phyloP scores from a whole-genome alignment of 495 filamentous ascomycete genomes.

The Tuber calosporum region DNA sequence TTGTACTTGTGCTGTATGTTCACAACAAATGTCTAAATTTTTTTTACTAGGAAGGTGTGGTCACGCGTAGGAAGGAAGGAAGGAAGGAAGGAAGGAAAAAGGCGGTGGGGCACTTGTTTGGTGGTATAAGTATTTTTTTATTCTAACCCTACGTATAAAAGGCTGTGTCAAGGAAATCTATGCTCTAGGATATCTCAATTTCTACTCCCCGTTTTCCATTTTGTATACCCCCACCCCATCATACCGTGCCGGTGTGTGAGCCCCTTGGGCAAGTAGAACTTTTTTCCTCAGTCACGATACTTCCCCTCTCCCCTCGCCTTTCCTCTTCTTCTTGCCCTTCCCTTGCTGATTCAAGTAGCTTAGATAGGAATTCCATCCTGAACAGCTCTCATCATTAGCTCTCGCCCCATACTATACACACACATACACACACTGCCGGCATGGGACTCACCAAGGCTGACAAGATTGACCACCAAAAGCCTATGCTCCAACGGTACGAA shows the following conservation, averaged over 20 bases:
- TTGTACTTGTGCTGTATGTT: no score
- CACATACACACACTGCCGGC: background rate
- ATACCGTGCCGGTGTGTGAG: background rate
- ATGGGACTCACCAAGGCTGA: constrained; percentile 58
- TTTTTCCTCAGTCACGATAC: background rate
- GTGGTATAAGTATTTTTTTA: no score
- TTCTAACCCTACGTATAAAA: background rate
- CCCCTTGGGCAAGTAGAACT: background rate
- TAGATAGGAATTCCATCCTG: constrained; percentile 95
- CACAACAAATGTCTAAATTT: no score
- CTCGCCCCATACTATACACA: background rate
- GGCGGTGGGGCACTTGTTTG: background rate
- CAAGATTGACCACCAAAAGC: constrained; percentile 80
- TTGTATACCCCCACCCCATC: background rate
- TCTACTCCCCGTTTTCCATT: background rate
- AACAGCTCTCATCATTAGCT: background rate
- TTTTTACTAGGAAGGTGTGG: no score
- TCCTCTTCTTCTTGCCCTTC: background rate
- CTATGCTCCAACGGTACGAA: constrained; percentile 79
- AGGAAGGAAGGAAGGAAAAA: no score
- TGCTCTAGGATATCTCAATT: background rate
- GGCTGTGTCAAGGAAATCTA: background rate
- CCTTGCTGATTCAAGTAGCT: constrained; percentile 65
- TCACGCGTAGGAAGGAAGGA: no score
- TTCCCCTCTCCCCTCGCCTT: background rate